These are phyloP conservation scores for Henckelia pumila DNA, from an alignment of 257 asterid species.

Conservation along the genomic window DNA sequence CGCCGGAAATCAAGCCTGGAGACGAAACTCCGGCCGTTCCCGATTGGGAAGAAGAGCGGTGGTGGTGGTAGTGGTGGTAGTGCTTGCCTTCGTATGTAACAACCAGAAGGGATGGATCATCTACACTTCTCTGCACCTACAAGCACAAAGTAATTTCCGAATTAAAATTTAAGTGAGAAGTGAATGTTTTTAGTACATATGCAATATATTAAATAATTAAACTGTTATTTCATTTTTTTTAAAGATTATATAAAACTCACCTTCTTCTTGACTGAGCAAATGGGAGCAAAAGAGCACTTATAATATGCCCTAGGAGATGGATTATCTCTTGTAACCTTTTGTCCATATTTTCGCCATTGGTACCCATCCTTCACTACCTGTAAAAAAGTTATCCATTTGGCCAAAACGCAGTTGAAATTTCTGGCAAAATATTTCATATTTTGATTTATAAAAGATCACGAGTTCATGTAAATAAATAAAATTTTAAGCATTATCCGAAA, in stretches of 20 bases:
- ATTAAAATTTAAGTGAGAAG: not conserved
- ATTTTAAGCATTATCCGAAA: not conserved
- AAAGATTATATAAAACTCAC: slow-evolving; percentile 24
- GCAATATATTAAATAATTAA: not conserved
- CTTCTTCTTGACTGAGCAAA: slow-evolving; percentile 84
- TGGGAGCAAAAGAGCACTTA: slow-evolving; percentile 70
- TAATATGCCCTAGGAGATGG: slow-evolving; percentile 88
- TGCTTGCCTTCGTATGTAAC: slow-evolving; percentile 77
- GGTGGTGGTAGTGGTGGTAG: slow-evolving; percentile 65
- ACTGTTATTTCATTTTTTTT: not conserved
- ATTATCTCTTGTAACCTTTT: slow-evolving; percentile 79
- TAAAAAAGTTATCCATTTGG: not conserved
- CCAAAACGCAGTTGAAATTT: not conserved
- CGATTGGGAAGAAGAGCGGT: slow-evolving; percentile 38
- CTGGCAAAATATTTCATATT: not conserved
- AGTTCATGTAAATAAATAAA: not conserved
- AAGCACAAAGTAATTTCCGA: not conserved
- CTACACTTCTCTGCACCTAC: slow-evolving; percentile 71
- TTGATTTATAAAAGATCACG: not conserved
- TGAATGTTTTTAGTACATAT: not conserved
- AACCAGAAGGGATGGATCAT: slow-evolving; percentile 57
- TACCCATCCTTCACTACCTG: slow-evolving; percentile 76
- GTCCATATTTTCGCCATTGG: slow-evolving; percentile 87
- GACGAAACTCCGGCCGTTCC: slow-evolving; percentile 28
- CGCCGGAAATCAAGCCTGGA: slow-evolving; percentile 21